These are phyloP conservation scores for Pseudogymnoascus destructans DNA, from an alignment of 2,329 filamentous ascomycete genomes.

Conservation along the genomic window DNA sequence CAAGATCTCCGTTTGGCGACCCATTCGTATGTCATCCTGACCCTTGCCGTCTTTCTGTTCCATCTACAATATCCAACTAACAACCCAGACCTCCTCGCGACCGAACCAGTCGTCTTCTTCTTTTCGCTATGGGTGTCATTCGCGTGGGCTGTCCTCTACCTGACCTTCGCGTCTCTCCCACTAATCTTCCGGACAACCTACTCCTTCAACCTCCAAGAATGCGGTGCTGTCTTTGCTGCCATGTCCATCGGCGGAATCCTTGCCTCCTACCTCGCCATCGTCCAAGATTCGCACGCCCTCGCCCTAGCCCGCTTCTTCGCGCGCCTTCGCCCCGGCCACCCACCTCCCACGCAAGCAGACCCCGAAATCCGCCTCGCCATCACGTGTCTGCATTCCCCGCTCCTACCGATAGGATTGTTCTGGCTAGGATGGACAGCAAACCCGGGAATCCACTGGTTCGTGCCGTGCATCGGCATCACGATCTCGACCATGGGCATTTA, in stretches of 20 bases:
- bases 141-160: constrained; percentile 77
- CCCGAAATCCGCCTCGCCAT: constrained; percentile 78
- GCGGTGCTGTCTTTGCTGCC: constrained; percentile 59
- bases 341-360: constrained; percentile 33
- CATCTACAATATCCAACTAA: background rate
- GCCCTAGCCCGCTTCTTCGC: constrained; percentile 36
- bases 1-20: constrained; percentile 57
- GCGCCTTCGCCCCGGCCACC: constrained; percentile 24
- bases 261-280: constrained; percentile 55
- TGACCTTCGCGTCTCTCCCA: constrained; percentile 70
- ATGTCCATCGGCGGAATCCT: constrained; percentile 55
- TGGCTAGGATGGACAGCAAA: constrained; percentile 64
- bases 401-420: constrained; percentile 71
- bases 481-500: constrained; percentile 78
- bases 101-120: constrained; percentile 68
- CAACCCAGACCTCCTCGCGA: constrained; percentile 45
- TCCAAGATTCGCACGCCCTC: constrained; percentile 44
- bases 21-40: constrained; percentile 44
- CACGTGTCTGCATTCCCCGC: constrained; percentile 58
- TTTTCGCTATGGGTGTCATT: constrained; percentile 88
- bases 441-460: constrained; percentile 54
- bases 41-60: background rate
- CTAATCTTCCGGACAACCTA: constrained; percentile 60
- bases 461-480: constrained; percentile 54
- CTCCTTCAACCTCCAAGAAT: constrained; percentile 52